Evolutionary conservation across 2,329 filamentous ascomycete species (phyloP), one percentile per base, ranked within the genome.

Genomic region (Fusarium marasasianum): DNA sequence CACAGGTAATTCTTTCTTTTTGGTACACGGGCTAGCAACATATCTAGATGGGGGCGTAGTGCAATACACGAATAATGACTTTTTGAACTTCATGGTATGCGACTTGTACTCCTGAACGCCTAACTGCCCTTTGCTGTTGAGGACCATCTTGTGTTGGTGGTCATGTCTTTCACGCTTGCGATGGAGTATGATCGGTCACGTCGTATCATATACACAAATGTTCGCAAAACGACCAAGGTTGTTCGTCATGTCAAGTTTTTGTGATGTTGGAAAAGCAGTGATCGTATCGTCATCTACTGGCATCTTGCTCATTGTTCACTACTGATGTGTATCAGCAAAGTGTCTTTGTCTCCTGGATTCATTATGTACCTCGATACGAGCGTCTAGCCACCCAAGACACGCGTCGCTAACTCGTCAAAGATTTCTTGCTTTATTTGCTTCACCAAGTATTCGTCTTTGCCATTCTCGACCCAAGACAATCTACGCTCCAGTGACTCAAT

Each of bases 391-490:
- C 48, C 51, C 29, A 24, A 22, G 17, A 61, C 26, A 31, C 58
- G 58, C 15, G 58, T 37, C 2, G 58, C 58, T 17, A 61, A 24
- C 50, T 61, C 58, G 20, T 56, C 48, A 55, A 61, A 57, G 8
- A 61, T 33, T 24, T 61, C 58, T 33, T 61, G 35, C 53, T 61
- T 61, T 24, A 61, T 40, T 37, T 61, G 38, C 35, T 57, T 61
- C 9, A 55, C 22, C 6, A 61, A 57, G n/a, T 61, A 24, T 35
- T 61, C 48, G 5, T 61, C 58, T 55, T 56, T 61, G 9, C 48
- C 58, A 29, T 40, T 38, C n/a, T 57, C 58, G 5, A 61, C 26
- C 38, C 51, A 61, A 38, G 53, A 54, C 26, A 55, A 3, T 57
- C 58, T 54, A 35, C 38, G 37, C 17, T 40, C 35, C 45, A 61